These are phyloP conservation scores for Kernera saxatilis DNA, from an alignment of 345 rosid species.

Conservation along the genomic window DNA sequence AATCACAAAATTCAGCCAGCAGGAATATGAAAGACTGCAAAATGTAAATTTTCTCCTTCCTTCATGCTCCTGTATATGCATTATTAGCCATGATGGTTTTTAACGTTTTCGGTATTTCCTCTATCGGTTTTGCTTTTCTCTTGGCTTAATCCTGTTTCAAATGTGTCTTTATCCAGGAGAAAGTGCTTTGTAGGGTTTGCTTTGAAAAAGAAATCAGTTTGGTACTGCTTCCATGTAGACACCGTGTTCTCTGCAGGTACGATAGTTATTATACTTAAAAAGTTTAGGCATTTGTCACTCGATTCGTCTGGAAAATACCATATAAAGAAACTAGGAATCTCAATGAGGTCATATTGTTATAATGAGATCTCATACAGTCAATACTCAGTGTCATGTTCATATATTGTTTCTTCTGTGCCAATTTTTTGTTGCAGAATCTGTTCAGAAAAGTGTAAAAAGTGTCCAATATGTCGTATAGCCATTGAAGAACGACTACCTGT, in stretches of 20 bases:
- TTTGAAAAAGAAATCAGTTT: slow-evolving; percentile 83
- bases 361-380: not conserved
- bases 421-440: slow-evolving; percentile 51
- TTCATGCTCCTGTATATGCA: not conserved
- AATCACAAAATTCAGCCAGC: slow-evolving; percentile 85
- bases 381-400: not conserved
- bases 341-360: not conserved
- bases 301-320: not conserved
- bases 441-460: slow-evolving; percentile 80
- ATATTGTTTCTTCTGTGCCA: slow-evolving; percentile 5
- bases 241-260: slow-evolving; percentile 89
- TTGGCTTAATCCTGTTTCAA: not conserved
- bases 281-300: not conserved
- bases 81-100: not conserved
- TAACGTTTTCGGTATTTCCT: not conserved
- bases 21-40: slow-evolving; percentile 94
- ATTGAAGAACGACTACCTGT: slow-evolving; percentile 80
- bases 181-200: slow-evolving; percentile 93
- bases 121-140: not conserved
- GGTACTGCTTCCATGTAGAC: slow-evolving; percentile 94
- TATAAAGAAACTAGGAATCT: not conserved
- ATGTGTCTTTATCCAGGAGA: slow-evolving; percentile 54
- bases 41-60: slow-evolving; percentile 38
- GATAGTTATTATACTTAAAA: not conserved
- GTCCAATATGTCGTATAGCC: slow-evolving; percentile 77